These are phyloP conservation scores for Lasiosphaeriaceae sp. DNA, from an alignment of 495 filamentous ascomycete species.

Conservation along the genomic window DNA sequence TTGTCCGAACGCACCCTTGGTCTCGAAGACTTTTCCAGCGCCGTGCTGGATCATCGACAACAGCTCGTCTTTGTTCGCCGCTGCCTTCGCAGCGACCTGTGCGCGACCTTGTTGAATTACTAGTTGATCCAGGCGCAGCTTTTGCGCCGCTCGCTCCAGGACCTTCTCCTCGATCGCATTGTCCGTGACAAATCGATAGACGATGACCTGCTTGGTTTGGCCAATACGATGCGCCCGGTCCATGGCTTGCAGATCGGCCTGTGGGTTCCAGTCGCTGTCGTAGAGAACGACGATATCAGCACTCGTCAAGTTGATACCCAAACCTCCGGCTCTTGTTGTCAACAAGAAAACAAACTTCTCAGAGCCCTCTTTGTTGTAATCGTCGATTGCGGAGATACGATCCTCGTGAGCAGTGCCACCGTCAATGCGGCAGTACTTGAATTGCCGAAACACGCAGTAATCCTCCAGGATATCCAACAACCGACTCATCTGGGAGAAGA, in stretches of 20 bases:
- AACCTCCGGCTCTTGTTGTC: conserved; percentile 92
- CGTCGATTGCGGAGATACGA: conserved; percentile 94
- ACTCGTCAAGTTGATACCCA: conserved; percentile 96
- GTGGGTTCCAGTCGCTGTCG: conserved; percentile 99
- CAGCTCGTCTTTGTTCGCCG: conserved; percentile 90
- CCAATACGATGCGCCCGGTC: conserved; percentile 97
- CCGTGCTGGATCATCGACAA: conserved; percentile 98
- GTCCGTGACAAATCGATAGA: conserved; percentile 95
- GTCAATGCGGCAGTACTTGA: conserved; percentile 96
- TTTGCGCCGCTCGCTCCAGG: conserved; percentile 93
- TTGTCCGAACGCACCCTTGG: conserved; percentile 54
- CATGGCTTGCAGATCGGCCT: conserved; percentile 98
- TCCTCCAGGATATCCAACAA: conserved; percentile 96
- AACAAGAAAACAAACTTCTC: conserved; percentile 97
- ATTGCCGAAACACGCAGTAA: conserved; percentile 93
- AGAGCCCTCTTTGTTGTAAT: conserved; percentile 92
- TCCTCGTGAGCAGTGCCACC: conserved; percentile 97
- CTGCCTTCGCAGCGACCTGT: conserved; percentile 81
- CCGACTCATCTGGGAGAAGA: conserved; percentile 99
- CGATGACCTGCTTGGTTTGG: conserved; percentile 95
- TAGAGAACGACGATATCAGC: conserved; percentile 98
- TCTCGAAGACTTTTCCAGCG: conserved; percentile 85
- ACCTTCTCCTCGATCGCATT: conserved; percentile 99
- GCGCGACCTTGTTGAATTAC: conserved; percentile 98
- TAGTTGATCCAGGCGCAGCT: conserved; percentile 94